A percentile compares a stretch with the other conserved stretches of the same genome.
phyloP scores from a whole-genome alignment of 2,329 filamentous ascomycete species.

The Calcarisporium arbuscula region DNA sequence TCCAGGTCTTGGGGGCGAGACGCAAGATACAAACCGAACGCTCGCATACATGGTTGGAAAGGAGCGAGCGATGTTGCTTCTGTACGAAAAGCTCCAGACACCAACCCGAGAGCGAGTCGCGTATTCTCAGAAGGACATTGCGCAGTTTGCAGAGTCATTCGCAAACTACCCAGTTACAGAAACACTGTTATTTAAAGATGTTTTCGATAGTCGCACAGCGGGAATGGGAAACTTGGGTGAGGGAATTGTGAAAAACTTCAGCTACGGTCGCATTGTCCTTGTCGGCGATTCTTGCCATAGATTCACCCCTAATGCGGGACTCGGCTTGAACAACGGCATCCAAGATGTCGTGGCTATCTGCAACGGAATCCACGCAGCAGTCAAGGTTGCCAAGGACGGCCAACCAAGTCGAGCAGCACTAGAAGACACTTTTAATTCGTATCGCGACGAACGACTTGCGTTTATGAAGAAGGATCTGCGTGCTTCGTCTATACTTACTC shows the following conservation, averaged over 20 bases:
- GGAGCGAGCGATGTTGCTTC: too few species aligned
- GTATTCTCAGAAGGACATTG: too few species aligned
- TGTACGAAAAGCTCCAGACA: too few species aligned
- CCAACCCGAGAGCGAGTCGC: too few species aligned
- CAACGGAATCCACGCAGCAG: slow-evolving; percentile 18
- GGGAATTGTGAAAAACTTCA: slow-evolving; percentile 29
- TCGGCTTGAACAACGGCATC: slow-evolving; percentile 28
- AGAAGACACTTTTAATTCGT: slow-evolving; percentile 11
- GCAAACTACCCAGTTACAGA: too few species aligned
- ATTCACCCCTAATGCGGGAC: slow-evolving; percentile 27
- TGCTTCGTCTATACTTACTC: slow-evolving; percentile 11
- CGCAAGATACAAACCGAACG: too few species aligned
- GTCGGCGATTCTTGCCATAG: slow-evolving; percentile 31
- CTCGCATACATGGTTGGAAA: too few species aligned
- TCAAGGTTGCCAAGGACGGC: neutral
- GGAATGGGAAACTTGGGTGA: slow-evolving; percentile 30
- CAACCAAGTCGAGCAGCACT: slow-evolving; percentile 2
- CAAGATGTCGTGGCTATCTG: slow-evolving; percentile 23
- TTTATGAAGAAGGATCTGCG: slow-evolving; percentile 10
- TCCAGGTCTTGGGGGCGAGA: too few species aligned
- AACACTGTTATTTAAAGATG: slow-evolving; percentile 22
- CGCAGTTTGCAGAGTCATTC: too few species aligned
- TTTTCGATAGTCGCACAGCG: slow-evolving; percentile 17
- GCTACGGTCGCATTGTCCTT: slow-evolving; percentile 26
- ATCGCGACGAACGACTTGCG: slow-evolving; percentile 12